These are phyloP conservation scores for Leccinellum luteum DNA, from an alignment of 768 basidiomycete genomes.

Conservation along the genomic window DNA sequence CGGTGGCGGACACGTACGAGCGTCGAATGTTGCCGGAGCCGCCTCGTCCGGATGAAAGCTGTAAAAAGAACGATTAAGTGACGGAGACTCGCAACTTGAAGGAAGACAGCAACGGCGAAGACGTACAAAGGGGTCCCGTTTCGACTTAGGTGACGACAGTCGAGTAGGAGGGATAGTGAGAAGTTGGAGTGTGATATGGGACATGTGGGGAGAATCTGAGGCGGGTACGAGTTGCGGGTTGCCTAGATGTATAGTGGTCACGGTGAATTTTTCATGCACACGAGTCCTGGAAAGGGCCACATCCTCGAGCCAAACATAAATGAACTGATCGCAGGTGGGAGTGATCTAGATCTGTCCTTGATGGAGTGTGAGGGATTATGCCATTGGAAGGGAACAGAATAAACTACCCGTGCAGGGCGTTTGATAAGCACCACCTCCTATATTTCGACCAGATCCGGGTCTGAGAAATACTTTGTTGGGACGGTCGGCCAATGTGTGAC, in stretches of 20 bases:
- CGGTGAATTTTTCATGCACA: neutral
- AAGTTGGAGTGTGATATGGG: slow-evolving; percentile 2
- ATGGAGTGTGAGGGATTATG: neutral
- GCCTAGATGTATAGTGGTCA: neutral
- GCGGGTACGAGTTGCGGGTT: neutral
- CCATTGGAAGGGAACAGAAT: neutral
- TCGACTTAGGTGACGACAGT: slow-evolving; percentile 1
- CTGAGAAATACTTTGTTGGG: neutral
- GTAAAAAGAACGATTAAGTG: neutral
- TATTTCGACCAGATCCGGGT: neutral
- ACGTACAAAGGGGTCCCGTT: slow-evolving; percentile 17
- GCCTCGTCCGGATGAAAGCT: slow-evolving; percentile 24
- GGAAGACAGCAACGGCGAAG: neutral
- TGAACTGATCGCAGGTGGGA: slow-evolving; percentile 17
- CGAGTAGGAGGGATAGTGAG: neutral
- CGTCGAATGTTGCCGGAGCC: slow-evolving; percentile 23
- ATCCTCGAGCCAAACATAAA: slow-evolving; percentile 15
- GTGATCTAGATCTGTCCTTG: neutral
- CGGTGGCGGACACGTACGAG: neutral
- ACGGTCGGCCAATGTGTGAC: slow-evolving; percentile 8
- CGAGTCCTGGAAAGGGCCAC: neutral
- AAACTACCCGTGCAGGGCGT: neutral
- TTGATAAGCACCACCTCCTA: slow-evolving; percentile 15
- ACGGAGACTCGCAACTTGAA: neutral
- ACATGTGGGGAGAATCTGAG: slow-evolving; percentile 6